Evolutionary conservation across 805 yeast genomes (phyloP).

Genomic region (Spathaspora arborariae): DNA sequence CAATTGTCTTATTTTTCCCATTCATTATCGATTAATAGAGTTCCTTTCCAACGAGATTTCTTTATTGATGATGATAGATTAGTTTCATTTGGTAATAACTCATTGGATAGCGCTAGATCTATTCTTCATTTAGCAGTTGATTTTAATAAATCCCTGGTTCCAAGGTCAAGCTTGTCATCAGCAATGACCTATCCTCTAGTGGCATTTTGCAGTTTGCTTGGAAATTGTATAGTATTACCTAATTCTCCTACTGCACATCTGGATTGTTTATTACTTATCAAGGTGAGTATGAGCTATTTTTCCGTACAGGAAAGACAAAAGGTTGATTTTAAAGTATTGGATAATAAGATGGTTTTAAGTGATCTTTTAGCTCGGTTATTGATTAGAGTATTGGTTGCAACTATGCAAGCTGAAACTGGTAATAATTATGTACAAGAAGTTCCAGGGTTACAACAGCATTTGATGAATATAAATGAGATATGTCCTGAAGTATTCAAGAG

Average conservation of each 20-base stretch:
- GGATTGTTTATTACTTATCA: constrained; percentile 22
- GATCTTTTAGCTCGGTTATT: constrained; percentile 21
- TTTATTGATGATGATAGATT: constrained; percentile 12
- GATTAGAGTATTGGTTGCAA: constrained; percentile 18
- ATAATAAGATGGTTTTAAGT: constrained; percentile 10
- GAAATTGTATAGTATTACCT: constrained; percentile 19
- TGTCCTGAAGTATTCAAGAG: constrained; percentile 17
- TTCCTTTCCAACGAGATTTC: constrained; percentile 19
- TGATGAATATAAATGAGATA: constrained; percentile 12
- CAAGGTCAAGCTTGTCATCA: constrained; percentile 18
- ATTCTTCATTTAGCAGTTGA: constrained; percentile 17
- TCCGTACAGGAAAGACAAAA: background rate
- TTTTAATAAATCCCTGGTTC: constrained; percentile 9
- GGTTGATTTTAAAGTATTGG: constrained; percentile 4
- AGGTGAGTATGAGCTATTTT: constrained; percentile 13
- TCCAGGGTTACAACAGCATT: constrained; percentile 17
- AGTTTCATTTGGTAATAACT: constrained; percentile 14
- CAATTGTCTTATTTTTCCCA: constrained; percentile 24
- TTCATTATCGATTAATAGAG: constrained; percentile 23
- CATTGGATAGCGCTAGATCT: constrained; percentile 27
- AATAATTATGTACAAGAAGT: constrained; percentile 12
- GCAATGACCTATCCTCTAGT: constrained; percentile 17
- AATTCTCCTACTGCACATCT: constrained; percentile 10
- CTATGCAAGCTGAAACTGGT: constrained; percentile 12
- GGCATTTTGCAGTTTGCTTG: constrained; percentile 22